A percentile compares a stretch with the other conserved stretches of the same genome.
Evolutionary conservation across 2,329 filamentous ascomycete genomes (phyloP).

Genomic region (Fusarium piperis): DNA sequence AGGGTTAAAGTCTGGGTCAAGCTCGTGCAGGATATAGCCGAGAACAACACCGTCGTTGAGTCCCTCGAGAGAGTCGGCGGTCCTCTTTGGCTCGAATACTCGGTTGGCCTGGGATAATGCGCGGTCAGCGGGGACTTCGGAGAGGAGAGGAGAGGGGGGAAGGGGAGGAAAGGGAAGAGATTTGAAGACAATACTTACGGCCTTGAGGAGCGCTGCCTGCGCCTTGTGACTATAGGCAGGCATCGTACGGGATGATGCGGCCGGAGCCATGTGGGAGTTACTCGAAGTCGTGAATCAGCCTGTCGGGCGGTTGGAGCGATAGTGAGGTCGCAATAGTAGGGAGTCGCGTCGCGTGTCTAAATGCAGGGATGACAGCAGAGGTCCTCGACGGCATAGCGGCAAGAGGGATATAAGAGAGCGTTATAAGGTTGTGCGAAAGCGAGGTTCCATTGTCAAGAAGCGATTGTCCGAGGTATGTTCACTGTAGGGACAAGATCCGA

Average conservation of each 20-base stretch:
- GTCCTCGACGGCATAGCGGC: conserved; percentile 35
- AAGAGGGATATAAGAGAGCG: conserved; percentile 17
- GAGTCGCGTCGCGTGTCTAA: conserved; percentile 42
- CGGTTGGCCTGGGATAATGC: conserved; percentile 44
- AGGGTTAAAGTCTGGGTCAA: conserved; percentile 66
- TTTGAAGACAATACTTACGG: conserved; percentile 52
- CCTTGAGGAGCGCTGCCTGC: conserved; percentile 66
- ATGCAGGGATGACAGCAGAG: conserved; percentile 23
- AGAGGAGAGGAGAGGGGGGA: not conserved
- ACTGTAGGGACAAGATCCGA: conserved; percentile 16
- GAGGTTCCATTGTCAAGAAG: conserved; percentile 31
- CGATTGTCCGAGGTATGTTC: conserved; percentile 23
- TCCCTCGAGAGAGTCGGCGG: conserved; percentile 61
- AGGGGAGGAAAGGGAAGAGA: not conserved
- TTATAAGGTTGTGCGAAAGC: conserved; percentile 15
- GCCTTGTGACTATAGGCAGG: conserved; percentile 53
- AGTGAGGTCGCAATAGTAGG: conserved; percentile 27
- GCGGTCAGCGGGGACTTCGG: conserved; percentile 21
- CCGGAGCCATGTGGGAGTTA: conserved; percentile 14
- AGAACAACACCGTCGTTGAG: conserved; percentile 64
- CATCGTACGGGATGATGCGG: conserved; percentile 41
- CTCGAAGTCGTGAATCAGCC: conserved; percentile 10
- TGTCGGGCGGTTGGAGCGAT: conserved; percentile 13
- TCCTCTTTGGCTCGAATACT: conserved; percentile 56
- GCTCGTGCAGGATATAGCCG: conserved; percentile 65